These are phyloP conservation scores for Nannochloropsis salina DNA, from an alignment of 108 stramenopile genomes.

Conservation along the genomic window DNA sequence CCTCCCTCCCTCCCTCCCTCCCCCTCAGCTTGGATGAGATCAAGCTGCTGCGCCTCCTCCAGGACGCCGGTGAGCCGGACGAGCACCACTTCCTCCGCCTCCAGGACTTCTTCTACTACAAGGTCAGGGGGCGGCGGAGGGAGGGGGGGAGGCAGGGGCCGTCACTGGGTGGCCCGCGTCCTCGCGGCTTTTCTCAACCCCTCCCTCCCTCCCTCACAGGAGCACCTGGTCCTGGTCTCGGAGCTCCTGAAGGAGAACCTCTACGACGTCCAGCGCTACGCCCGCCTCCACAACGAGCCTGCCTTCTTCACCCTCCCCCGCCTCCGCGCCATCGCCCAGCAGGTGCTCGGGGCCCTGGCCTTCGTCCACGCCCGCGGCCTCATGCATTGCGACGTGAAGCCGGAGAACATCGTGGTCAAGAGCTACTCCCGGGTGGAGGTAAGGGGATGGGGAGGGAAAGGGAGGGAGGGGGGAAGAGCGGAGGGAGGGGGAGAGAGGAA, in stretches of 20 bases:
- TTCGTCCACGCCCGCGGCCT: constrained; percentile 83
- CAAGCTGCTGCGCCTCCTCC: constrained; percentile 79
- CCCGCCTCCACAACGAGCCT: constrained; percentile 35
- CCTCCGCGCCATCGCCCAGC: constrained; percentile 70
- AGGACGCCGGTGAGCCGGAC: constrained; percentile 39
- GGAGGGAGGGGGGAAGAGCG: too few relatives aligned
- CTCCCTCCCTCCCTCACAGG: constrained; percentile 34
- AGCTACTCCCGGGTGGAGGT: constrained; percentile 9
- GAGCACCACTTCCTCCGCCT: constrained; percentile 71
- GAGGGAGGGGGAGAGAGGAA: too few relatives aligned
- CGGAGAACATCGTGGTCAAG: constrained; percentile 91
- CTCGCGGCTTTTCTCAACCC: neutral
- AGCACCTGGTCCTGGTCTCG: constrained; percentile 93
- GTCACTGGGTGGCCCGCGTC: neutral
- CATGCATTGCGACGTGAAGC: constrained; percentile 96
- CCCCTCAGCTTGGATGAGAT: constrained; percentile 78
- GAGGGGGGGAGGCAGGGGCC: neutral
- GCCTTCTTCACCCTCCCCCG: constrained; percentile 83
- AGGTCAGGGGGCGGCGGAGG: constrained; percentile 21
- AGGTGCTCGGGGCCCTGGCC: constrained; percentile 75
- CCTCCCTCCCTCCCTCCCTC: neutral
- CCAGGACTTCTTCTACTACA: constrained; percentile 90
- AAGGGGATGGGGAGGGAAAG: neutral
- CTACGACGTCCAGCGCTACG: constrained; percentile 85
- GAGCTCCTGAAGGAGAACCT: constrained; percentile 91